These are phyloP conservation scores for Marasmius oreades DNA, from an alignment of 1,284 basidiomycete genomes.

Conservation along the genomic window DNA sequence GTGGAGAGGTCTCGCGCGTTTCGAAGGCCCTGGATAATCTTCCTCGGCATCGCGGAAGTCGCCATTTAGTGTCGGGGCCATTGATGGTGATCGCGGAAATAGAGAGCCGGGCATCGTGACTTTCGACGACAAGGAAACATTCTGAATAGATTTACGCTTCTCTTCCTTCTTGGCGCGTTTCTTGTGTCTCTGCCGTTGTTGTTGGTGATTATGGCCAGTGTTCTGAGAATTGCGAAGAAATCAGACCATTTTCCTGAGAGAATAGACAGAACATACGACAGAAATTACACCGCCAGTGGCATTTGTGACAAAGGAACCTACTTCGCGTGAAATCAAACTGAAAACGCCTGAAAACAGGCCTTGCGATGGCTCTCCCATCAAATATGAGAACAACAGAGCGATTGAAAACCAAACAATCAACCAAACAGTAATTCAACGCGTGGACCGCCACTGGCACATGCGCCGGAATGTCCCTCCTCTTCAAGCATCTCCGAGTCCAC, in stretches of 20 bases:
- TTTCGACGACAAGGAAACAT: not conserved
- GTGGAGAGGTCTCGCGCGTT: conserved; percentile 12
- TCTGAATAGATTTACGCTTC: not conserved
- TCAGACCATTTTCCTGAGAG: not conserved
- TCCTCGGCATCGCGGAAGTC: not conserved
- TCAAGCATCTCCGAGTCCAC: conserved; percentile 79
- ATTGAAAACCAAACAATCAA: conserved; percentile 2
- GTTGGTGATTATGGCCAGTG: conserved; percentile 2
- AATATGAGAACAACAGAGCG: conserved; percentile 2
- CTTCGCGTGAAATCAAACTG: conserved; percentile 64
- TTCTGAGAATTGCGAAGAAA: conserved; percentile 9
- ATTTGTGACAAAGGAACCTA: conserved; percentile 64
- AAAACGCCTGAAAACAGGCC: conserved; percentile 64
- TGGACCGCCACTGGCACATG: not conserved
- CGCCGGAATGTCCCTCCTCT: conserved; percentile 46
- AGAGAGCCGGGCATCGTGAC: conserved; percentile 70
- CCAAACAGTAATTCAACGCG: not conserved
- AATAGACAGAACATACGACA: conserved; percentile 16
- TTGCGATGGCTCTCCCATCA: conserved; percentile 3
- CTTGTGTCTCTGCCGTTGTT: not conserved
- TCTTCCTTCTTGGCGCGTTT: conserved; percentile 15
- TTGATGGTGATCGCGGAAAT: conserved; percentile 65
- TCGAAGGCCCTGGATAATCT: conserved; percentile 9
- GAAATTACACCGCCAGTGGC: conserved; percentile 48
- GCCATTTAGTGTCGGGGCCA: conserved; percentile 41